phyloP scores from a whole-genome alignment of 106 monocot species.

The Phalaenopsis aphrodite region DNA sequence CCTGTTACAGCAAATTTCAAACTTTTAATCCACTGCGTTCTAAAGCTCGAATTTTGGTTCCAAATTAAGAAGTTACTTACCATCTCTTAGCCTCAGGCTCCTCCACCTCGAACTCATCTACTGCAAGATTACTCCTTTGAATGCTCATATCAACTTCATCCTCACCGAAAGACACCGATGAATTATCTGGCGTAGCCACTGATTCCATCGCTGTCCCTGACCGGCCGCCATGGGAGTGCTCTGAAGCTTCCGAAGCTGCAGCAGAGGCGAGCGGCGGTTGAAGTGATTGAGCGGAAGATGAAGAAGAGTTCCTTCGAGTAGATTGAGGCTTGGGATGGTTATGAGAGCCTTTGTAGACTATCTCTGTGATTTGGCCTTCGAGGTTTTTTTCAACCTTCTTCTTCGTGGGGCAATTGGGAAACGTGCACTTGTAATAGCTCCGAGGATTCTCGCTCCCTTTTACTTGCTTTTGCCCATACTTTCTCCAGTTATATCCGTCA shows the following conservation, averaged over 20 bases:
- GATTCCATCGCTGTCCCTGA: constrained; percentile 7
- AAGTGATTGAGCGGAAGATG: constrained; percentile 16
- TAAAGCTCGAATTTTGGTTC: not conserved
- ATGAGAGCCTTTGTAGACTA: constrained; percentile 51
- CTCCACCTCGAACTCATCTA: constrained; percentile 21
- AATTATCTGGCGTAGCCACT: constrained; percentile 40
- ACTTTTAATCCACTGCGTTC: not conserved
- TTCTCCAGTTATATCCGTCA: constrained; percentile 70
- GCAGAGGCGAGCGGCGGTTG: constrained; percentile 4
- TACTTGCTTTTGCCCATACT: constrained; percentile 62
- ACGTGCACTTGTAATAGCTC: constrained; percentile 66
- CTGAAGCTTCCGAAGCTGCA: constrained; percentile 23
- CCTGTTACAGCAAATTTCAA: constrained; percentile 1
- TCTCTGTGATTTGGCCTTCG: constrained; percentile 52
- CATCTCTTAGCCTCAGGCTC: constrained; percentile 50
- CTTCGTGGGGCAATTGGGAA: constrained; percentile 44
- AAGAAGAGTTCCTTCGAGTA: constrained; percentile 30
- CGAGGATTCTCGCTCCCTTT: constrained; percentile 68
- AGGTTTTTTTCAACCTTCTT: constrained; percentile 55
- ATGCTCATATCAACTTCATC: constrained; percentile 33
- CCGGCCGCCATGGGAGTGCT: constrained; percentile 13
- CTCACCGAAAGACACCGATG: constrained; percentile 47
- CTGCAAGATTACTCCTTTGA: constrained; percentile 16
- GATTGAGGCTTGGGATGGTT: constrained; percentile 61
- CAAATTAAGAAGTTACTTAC: constrained; percentile 5